A percentile compares a stretch with the other conserved stretches of the same genome.
Conservation (phyloP, 2,329 filamentous ascomycete genomes). For the Elsinoe necatrix region DNA sequence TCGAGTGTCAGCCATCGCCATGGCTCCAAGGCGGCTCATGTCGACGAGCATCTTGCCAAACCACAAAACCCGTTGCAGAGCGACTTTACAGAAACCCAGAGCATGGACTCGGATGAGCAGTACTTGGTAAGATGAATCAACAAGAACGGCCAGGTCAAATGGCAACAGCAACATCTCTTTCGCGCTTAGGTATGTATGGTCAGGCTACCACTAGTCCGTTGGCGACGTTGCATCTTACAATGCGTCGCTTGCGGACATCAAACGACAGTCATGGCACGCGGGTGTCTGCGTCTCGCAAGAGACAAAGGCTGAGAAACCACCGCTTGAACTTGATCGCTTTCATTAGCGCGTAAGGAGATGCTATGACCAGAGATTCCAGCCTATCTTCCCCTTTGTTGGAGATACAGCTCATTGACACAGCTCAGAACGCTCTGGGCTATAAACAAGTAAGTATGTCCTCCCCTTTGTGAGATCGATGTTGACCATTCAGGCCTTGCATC, state of each 20-base stretch:
- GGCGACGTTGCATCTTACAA: not conserved
- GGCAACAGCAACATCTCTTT: constrained; percentile 15
- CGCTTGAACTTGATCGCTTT: constrained; percentile 34
- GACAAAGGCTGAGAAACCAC: constrained; percentile 31
- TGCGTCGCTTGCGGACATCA: constrained; percentile 1
- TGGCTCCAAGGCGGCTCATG: constrained; percentile 16
- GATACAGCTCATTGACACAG: constrained; percentile 19
- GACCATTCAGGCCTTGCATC: constrained; percentile 43
- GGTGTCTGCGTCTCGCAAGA: constrained; percentile 24
- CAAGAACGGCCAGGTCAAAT: constrained; percentile 20
- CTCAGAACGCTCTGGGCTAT: constrained; percentile 44
- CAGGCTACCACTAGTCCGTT: constrained; percentile 12
- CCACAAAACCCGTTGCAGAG: constrained; percentile 29
- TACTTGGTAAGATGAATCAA: constrained; percentile 29
- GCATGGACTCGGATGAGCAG: constrained; percentile 30
- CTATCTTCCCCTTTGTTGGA: constrained; percentile 17
- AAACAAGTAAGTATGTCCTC: constrained; percentile 40
- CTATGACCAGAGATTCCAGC: constrained; percentile 27
- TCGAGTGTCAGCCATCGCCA: constrained; percentile 13
- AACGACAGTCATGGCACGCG: constrained; percentile 31
- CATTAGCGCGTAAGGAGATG: constrained; percentile 35
- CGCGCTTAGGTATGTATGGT: constrained; percentile 15
- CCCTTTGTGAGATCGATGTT: constrained; percentile 14
- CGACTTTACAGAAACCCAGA: constrained; percentile 27
- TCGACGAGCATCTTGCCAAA: constrained; percentile 18